Base-by-base conservation (phyloP, 805 yeast species). In the Metschnikowia cerradonensis region DNA sequence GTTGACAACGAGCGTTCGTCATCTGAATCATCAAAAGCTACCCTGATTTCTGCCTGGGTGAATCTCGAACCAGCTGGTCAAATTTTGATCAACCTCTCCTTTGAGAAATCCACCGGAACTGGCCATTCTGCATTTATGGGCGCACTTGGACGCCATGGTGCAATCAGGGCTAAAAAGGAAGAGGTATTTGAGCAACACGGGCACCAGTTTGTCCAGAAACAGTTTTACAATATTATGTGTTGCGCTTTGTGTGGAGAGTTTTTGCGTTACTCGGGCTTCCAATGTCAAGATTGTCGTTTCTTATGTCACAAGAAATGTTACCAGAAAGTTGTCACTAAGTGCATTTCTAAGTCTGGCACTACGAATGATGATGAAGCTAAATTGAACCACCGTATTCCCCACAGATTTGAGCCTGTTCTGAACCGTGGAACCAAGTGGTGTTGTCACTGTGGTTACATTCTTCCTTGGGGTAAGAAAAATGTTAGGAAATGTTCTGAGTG, bases 401-500 rank as follows among this genome's bases (percentile, higher is more conserved):
- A 94, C 67, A 82, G 97, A 66, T 92, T 92, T 67, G 96, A 88
- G 58, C 91, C 92, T n/a, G 81, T 83, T 26, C 80, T 94, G 15
- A 94, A 94, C 64, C 84, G 90, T 70, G 95, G 97, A 61, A 95
- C 99, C 2, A 91, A 92, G 65, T 94, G 99, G 99, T 94, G 99
- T 72, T 94, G 98, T 61, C 99, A 94, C 67, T 94, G 99, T 78
- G 99, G 99, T 54, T 90, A 90, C 65, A 84, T 94, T 47, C 76
- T 94, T 55, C 98, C 99, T 15, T 86, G 97, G 86, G 96, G 98
- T 48, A 82, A 86, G 62, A 90, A 90, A 67, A 90, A 88, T 60
- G 95, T 91, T 10, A 79, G 97, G 47, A 94, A 90, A 67, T 92
- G 99, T 77, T 74, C 86, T 4, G 94, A 88, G 58, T 94, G 99